Evolutionary conservation across 2,329 filamentous ascomycete genomes (phyloP).

Genomic region (Paraphaeosphaeria minitans): DNA sequence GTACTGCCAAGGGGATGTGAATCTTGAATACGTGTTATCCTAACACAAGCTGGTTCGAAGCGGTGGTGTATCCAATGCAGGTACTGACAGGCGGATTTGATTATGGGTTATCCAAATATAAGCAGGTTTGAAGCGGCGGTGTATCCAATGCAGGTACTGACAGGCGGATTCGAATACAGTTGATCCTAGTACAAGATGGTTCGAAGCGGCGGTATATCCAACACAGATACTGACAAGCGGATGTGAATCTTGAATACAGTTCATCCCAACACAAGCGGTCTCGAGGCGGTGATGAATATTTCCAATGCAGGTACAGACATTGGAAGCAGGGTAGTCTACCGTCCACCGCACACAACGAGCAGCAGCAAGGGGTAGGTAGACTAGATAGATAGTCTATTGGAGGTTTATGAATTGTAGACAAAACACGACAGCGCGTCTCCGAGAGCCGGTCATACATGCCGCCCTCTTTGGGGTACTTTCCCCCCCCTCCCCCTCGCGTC

Average conservation of each 20-base stretch:
- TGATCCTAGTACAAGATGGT: neutral
- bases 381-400: no score
- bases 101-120: no score
- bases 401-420: neutral
- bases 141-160: no score
- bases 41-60: neutral
- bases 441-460: conserved; percentile 4
- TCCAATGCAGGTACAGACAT: conserved; percentile 22
- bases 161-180: neutral
- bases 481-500: neutral
- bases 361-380: neutral
- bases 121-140: no score
- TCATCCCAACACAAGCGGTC: neutral
- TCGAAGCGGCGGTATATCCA: neutral
- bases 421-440: conserved; percentile 1
- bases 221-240: conserved; percentile 9
- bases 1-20: no score
- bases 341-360: no score
- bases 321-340: conserved; percentile 1
- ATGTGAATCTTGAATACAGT: neutral
- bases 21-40: neutral
- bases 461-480: conserved; percentile 1
- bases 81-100: no score
- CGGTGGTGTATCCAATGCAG: neutral
- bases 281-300: neutral